These are phyloP conservation scores for Pugionium cornutum DNA, from an alignment of 345 rosid genomes.

Conservation along the genomic window DNA sequence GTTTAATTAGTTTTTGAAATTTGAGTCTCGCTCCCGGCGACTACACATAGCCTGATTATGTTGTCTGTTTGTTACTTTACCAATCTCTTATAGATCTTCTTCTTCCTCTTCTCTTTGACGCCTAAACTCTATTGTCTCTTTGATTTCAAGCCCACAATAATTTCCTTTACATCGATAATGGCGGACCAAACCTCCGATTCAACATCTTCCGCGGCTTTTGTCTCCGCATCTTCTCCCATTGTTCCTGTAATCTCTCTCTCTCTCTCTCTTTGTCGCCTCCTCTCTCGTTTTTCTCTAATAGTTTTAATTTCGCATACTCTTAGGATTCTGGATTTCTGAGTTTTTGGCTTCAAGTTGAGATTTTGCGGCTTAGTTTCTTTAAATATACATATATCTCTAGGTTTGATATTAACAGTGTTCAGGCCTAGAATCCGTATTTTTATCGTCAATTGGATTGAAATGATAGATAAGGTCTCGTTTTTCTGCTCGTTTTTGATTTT, in stretches of 20 bases:
- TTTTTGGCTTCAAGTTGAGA: conserved; percentile 6
- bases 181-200: conserved; percentile 55
- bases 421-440: conserved; percentile 21
- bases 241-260: conserved; percentile 41
- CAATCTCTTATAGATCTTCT: conserved; percentile 30
- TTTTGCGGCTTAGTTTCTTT: neutral
- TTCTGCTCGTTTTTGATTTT: neutral
- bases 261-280: neutral
- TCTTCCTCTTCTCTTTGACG: neutral
- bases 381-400: neutral
- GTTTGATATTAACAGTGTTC: conserved; percentile 1
- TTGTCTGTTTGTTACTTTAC: conserved; percentile 35
- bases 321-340: conserved; percentile 2
- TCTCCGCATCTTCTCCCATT: conserved; percentile 49
- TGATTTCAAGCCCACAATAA: neutral
- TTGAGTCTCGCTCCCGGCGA: conserved; percentile 29
- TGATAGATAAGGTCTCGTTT: neutral
- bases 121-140: neutral
- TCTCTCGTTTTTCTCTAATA: neutral
- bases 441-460: neutral
- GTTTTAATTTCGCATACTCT: neutral
- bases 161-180: conserved; percentile 36
- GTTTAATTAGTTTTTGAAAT: conserved; percentile 11
- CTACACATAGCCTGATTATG: conserved; percentile 22
- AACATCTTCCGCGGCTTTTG: conserved; percentile 43